phyloP scores from a whole-genome alignment of 805 yeast genomes.

The Helenozyma baotianmanensis region DNA sequence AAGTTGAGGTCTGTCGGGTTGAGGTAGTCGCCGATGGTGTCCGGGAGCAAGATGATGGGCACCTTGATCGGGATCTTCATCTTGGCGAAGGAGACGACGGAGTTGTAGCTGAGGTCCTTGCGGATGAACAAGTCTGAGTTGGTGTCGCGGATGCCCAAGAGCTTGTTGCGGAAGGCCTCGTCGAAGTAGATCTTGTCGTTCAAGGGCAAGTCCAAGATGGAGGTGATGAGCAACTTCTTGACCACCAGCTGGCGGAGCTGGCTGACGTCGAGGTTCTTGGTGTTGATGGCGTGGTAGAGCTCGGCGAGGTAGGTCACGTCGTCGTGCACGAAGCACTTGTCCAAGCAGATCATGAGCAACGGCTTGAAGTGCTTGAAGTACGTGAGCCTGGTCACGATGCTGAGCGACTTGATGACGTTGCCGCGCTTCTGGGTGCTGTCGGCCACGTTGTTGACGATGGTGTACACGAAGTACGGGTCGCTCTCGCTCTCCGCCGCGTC shows the following conservation, averaged over 20 bases:
- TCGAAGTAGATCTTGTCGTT: slow-evolving; percentile 38
- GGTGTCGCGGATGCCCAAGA: slow-evolving; percentile 25
- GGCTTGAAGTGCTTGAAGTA: slow-evolving; percentile 59
- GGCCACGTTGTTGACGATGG: slow-evolving; percentile 48
- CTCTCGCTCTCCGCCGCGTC: slow-evolving; percentile 29
- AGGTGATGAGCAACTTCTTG: slow-evolving; percentile 36
- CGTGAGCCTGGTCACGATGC: slow-evolving; percentile 50
- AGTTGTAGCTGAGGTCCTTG: slow-evolving; percentile 41
- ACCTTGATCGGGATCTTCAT: slow-evolving; percentile 43
- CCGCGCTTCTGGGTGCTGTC: slow-evolving; percentile 50
- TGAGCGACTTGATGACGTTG: slow-evolving; percentile 53
- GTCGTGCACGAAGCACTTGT: slow-evolving; percentile 34
- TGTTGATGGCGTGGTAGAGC: slow-evolving; percentile 30
- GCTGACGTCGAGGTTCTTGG: slow-evolving; percentile 22
- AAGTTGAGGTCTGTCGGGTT: slow-evolving; percentile 44
- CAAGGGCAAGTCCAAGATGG: slow-evolving; percentile 40
- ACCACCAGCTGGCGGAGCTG: slow-evolving; percentile 23
- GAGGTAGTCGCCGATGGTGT: slow-evolving; percentile 39
- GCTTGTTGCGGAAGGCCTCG: slow-evolving; percentile 31
- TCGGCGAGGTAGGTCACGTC: slow-evolving; percentile 19
- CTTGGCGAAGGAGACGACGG: slow-evolving; percentile 31
- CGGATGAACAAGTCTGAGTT: slow-evolving; percentile 36
- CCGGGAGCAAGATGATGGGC: slow-evolving; percentile 40
- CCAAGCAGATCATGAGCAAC: slow-evolving; percentile 48
- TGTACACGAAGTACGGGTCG: slow-evolving; percentile 50